A percentile compares a stretch with the other conserved stretches of the same genome.
Conservation (phyloP, 192 early-diverging fungal species). For the Mortierella alpina region DNA sequence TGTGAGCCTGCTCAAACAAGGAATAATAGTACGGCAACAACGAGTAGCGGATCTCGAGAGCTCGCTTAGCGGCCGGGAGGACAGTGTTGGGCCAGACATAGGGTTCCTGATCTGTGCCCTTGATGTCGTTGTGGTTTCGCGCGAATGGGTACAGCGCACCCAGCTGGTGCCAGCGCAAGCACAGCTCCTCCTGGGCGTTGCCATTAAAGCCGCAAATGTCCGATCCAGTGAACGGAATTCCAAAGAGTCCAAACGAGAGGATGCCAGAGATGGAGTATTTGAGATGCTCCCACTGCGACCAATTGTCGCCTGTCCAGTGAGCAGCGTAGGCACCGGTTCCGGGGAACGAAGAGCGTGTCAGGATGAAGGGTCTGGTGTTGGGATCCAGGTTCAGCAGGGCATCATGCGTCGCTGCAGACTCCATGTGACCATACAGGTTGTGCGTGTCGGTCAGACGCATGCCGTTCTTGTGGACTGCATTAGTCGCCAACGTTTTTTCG, state of each 20-base stretch:
- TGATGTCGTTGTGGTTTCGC: conserved; percentile 71
- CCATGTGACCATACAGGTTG: conserved; percentile 74
- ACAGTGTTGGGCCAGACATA: conserved; percentile 66
- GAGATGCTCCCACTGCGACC: conserved; percentile 67
- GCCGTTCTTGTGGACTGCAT: conserved; percentile 60
- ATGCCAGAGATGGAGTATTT: conserved; percentile 68
- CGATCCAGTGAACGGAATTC: conserved; percentile 75
- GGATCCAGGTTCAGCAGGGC: conserved; percentile 54
- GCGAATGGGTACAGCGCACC: conserved; percentile 74
- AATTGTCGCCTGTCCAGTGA: conserved; percentile 73
- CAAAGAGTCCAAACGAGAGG: conserved; percentile 77
- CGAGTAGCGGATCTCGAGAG: conserved; percentile 66
- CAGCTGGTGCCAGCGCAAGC: conserved; percentile 72
- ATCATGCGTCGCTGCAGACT: conserved; percentile 60
- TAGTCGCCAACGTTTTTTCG: conserved; percentile 33
- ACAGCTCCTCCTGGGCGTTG: conserved; percentile 70
- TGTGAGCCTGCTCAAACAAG: conserved; percentile 57
- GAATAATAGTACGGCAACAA: conserved; percentile 76
- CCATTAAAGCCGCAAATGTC: conserved; percentile 79
- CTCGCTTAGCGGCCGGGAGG: conserved; percentile 63
- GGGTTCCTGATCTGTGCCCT: conserved; percentile 64
- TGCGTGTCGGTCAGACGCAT: conserved; percentile 64
- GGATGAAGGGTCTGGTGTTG: conserved; percentile 66
- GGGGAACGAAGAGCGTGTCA: conserved; percentile 73
- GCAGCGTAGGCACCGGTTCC: conserved; percentile 66